Percentiles rank a stretch among this genome's conserved stretches.
Evolutionary conservation across 768 basidiomycete species (phyloP).

Genomic region (Boletellus ananas): DNA sequence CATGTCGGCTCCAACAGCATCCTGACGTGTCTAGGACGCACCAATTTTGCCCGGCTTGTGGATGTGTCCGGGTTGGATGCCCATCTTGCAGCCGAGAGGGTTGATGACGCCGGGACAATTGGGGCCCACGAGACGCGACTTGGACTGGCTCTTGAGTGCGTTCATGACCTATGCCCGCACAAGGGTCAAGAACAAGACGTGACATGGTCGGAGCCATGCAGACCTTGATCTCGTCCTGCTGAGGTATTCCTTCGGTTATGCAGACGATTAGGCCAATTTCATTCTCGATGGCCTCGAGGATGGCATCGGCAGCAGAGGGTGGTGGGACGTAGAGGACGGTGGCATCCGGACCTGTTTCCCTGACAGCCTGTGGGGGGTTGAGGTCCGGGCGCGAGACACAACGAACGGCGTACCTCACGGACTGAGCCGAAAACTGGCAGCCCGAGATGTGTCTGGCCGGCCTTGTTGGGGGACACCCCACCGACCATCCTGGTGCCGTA

Average conservation of each 20-base stretch:
- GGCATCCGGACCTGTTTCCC: slow-evolving; percentile 84
- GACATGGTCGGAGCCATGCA: slow-evolving; percentile 18
- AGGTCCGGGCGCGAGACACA: not conserved
- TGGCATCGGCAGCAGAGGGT: slow-evolving; percentile 93
- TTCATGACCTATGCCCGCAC: slow-evolving; percentile 67
- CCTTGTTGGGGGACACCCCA: slow-evolving; percentile 95
- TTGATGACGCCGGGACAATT: slow-evolving; percentile 99
- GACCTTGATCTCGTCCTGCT: slow-evolving; percentile 92
- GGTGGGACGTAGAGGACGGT: slow-evolving; percentile 97
- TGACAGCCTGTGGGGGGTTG: slow-evolving; percentile 63
- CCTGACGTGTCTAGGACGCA: slow-evolving; percentile 30
- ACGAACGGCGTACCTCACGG: slow-evolving; percentile 59
- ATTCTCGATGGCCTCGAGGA: slow-evolving; percentile 97
- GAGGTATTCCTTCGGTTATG: slow-evolving; percentile 98
- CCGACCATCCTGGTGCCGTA: slow-evolving; percentile 98
- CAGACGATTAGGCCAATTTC: slow-evolving; percentile 98
- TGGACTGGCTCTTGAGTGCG: slow-evolving; percentile 90
- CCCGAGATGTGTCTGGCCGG: slow-evolving; percentile 91
- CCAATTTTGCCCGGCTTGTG: slow-evolving; percentile 96
- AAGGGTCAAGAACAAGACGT: not conserved
- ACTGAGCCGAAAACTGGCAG: slow-evolving; percentile 93
- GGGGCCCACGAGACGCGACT: slow-evolving; percentile 93
- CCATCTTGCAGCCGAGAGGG: slow-evolving; percentile 98
- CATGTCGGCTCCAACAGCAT: not conserved
- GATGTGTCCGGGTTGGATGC: slow-evolving; percentile 97